A percentile compares a stretch with the other conserved stretches of the same genome.
phyloP scores from a whole-genome alignment of 331 rosid genomes.

The Acacia pycnantha region DNA sequence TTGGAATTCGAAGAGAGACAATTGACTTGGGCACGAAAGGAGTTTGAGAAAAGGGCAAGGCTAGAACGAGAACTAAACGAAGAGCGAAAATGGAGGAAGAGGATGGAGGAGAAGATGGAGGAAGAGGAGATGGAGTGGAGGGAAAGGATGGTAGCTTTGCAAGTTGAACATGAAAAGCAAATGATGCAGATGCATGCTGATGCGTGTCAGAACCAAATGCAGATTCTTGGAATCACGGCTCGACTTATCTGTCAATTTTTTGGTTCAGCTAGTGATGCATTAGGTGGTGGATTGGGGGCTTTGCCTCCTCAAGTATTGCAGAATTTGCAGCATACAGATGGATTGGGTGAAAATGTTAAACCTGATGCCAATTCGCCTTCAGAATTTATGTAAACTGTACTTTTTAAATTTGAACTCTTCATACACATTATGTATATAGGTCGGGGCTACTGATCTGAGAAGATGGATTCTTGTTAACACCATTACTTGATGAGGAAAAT shows the following conservation, averaged over 20 bases:
- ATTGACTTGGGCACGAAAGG: constrained; percentile 52
- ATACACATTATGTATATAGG: not conserved
- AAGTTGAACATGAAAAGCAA: constrained; percentile 86
- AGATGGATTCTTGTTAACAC: not conserved
- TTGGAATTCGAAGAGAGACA: constrained; percentile 73
- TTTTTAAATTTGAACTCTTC: not conserved
- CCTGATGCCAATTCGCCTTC: constrained; percentile 85
- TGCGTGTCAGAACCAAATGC: constrained; percentile 90
- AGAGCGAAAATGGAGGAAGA: constrained; percentile 58
- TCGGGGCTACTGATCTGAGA: not conserved
- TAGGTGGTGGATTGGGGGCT: constrained; percentile 64
- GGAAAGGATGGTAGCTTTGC: constrained; percentile 79
- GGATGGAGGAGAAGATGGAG: constrained; percentile 77
- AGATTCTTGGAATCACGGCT: constrained; percentile 75
- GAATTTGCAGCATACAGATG: constrained; percentile 70
- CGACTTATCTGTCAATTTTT: constrained; percentile 75
- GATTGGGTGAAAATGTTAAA: constrained; percentile 63
- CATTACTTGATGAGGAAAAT: not conserved
- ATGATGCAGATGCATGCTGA: constrained; percentile 90
- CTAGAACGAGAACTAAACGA: constrained; percentile 56
- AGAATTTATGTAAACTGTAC: constrained; percentile 55
- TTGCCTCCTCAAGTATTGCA: constrained; percentile 82
- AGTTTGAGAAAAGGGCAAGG: constrained; percentile 53
- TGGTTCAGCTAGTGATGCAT: constrained; percentile 69
- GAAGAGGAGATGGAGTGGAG: constrained; percentile 92